phyloP scores from a whole-genome alignment of 2,329 filamentous ascomycete species.

The Aspergillus awamori region DNA sequence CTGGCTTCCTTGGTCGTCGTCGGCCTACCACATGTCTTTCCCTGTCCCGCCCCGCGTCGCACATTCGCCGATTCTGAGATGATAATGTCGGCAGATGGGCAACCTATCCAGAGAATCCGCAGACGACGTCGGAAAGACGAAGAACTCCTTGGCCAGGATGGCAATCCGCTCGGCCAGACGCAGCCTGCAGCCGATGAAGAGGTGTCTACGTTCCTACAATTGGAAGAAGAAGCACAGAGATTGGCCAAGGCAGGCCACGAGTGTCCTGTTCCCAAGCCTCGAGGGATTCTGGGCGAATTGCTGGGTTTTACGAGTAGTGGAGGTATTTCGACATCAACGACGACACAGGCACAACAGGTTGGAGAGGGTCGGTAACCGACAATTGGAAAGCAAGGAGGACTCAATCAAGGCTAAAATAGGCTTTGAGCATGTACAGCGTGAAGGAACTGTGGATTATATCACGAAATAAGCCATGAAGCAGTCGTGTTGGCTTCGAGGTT shows the following conservation, averaged over 20 bases:
- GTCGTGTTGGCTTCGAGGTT: not conserved
- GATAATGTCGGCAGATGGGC: constrained; percentile 46
- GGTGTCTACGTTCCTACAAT: constrained; percentile 48
- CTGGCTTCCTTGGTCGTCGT: constrained; percentile 90
- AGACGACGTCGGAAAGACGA: constrained; percentile 40
- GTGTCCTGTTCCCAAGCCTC: constrained; percentile 90
- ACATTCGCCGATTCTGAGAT: constrained; percentile 71
- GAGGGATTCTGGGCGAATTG: constrained; percentile 74
- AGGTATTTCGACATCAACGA: constrained; percentile 20
- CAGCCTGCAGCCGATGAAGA: constrained; percentile 39
- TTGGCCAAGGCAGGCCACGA: constrained; percentile 62
- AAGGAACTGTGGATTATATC: not conserved
- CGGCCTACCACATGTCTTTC: constrained; percentile 82
- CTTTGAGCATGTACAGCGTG: not conserved
- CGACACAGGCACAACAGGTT: constrained; percentile 8
- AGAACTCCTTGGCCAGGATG: constrained; percentile 23
- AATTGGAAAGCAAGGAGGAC: not conserved
- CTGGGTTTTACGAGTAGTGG: constrained; percentile 64
- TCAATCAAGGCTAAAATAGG: not conserved
- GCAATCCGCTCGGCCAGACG: constrained; percentile 18
- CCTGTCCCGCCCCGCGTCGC: constrained; percentile 80
- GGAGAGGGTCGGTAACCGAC: constrained; percentile 14
- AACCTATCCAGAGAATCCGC: constrained; percentile 43
- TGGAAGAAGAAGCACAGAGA: constrained; percentile 44
- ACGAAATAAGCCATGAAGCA: constrained; percentile 5